Evolutionary conservation across 164 flowering plant species (phyloP).

Genomic region (Warburgia ugandensis): DNA sequence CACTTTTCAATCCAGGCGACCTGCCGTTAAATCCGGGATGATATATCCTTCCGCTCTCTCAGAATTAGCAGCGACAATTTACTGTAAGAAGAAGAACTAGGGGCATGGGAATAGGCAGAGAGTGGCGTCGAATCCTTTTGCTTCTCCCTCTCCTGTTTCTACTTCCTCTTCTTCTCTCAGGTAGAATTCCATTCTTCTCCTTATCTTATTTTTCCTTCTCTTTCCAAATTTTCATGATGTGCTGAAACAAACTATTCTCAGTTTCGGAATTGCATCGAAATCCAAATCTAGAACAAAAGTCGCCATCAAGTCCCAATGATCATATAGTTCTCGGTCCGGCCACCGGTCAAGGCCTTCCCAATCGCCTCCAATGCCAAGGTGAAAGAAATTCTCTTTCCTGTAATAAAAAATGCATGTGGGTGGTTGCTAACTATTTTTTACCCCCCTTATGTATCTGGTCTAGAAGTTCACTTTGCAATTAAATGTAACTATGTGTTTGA

Average conservation of each 20-base stretch:
- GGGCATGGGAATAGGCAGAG: constrained; percentile 39
- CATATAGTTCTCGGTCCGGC: constrained; percentile 80
- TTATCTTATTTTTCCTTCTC: background rate
- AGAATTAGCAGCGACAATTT: too few species aligned
- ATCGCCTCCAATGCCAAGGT: constrained; percentile 86
- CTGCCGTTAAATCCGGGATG: too few species aligned
- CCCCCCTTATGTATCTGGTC: too few species aligned
- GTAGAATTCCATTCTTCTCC: constrained; percentile 16
- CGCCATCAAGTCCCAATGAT: constrained; percentile 25
- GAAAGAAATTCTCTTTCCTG: too few species aligned
- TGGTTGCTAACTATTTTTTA: too few species aligned
- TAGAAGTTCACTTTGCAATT: too few species aligned
- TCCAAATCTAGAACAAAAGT: constrained; percentile 16
- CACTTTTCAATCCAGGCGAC: too few species aligned
- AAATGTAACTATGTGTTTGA: too few species aligned
- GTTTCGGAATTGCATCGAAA: constrained; percentile 41
- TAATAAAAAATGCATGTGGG: too few species aligned
- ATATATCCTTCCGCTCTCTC: too few species aligned
- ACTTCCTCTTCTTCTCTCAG: constrained; percentile 44
- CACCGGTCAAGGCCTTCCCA: constrained; percentile 72
- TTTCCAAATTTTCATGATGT: background rate
- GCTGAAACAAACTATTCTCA: constrained; percentile 14
- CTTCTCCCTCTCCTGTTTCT: constrained; percentile 46
- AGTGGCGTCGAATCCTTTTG: constrained; percentile 55
- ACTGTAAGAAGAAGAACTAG: too few species aligned